These are phyloP conservation scores for Tilletia walkeri DNA, from an alignment of 1,284 basidiomycete genomes.

Conservation along the genomic window DNA sequence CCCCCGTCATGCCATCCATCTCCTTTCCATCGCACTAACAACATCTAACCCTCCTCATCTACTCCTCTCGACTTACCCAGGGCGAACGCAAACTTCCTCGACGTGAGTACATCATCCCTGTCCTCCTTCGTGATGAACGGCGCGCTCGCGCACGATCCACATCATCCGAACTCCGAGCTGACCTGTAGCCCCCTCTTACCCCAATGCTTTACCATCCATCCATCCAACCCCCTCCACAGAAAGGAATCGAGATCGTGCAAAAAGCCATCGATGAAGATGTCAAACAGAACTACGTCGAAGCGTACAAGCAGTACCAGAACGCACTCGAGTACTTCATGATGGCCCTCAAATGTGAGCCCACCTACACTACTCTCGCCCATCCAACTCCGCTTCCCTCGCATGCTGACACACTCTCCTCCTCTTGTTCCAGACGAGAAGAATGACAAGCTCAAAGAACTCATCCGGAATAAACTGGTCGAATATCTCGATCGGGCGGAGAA, in stretches of 20 bases:
- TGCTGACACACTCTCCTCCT: constrained; percentile 4
- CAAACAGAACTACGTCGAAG: constrained; percentile 89
- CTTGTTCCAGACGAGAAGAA: constrained; percentile 81
- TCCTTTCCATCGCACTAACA: too few relatives aligned
- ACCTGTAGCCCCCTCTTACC: neutral
- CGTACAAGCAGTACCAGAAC: constrained; percentile 85
- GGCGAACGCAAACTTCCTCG: constrained; percentile 49
- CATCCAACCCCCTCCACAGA: constrained; percentile 60
- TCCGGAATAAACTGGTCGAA: constrained; percentile 84
- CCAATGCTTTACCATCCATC: neutral
- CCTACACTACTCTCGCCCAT: neutral
- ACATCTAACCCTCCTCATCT: too few relatives aligned
- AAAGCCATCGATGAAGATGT: constrained; percentile 91
- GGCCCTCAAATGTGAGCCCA: constrained; percentile 69
- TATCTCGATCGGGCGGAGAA: constrained; percentile 90
- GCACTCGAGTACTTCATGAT: constrained; percentile 98
- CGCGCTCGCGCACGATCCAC: too few relatives aligned
- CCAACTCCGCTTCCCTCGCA: neutral
- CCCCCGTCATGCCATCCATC: too few relatives aligned
- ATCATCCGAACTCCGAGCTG: too few relatives aligned
- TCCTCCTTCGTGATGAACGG: too few relatives aligned
- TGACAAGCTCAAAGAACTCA: constrained; percentile 82
- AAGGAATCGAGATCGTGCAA: constrained; percentile 91
- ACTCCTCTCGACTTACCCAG: constrained; percentile 18
- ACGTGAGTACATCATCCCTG: constrained; percentile 23